Conservation (phyloP, 768 basidiomycete genomes). For the Podaxis sp. region DNA sequence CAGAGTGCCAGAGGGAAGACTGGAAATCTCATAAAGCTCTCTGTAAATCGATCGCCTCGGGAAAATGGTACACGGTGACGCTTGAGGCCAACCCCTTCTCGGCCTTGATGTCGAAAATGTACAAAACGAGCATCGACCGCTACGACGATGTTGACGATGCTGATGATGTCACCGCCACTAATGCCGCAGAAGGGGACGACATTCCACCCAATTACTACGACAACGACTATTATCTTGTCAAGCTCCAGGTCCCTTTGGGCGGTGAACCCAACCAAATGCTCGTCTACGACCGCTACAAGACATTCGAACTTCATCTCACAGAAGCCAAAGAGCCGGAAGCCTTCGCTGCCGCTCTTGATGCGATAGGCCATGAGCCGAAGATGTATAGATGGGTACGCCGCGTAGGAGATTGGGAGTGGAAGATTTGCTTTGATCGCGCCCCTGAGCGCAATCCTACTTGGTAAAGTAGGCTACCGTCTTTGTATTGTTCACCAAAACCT, state of each 20-base stretch:
- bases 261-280: conserved; percentile 26
- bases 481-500: no score
- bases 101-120: conserved; percentile 10
- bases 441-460: conserved; percentile 17
- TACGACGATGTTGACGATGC: conserved; percentile 24
- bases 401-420: conserved; percentile 16
- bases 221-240: conserved; percentile 38
- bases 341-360: conserved; percentile 23
- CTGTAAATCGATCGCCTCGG: conserved; percentile 39
- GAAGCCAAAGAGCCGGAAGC: conserved; percentile 23
- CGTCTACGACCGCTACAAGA: conserved; percentile 43
- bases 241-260: conserved; percentile 33
- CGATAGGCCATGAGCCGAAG: conserved; percentile 16
- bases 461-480: conserved; percentile 2
- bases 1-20: conserved; percentile 43
- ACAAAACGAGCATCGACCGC: conserved; percentile 23
- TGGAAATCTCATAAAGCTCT: conserved; percentile 40
- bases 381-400: conserved; percentile 19
- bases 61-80: conserved; percentile 35
- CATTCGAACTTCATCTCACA: conserved; percentile 34
- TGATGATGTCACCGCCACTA: conserved; percentile 11
- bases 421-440: conserved; percentile 19
- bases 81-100: conserved; percentile 21
- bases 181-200: conserved; percentile 1
- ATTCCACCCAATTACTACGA: conserved; percentile 34